Evolutionary conservation across 176 grass and related monocot species (phyloP), one percentile per base, ranked within the genome.

Genomic region (Eleusine coracana): DNA sequence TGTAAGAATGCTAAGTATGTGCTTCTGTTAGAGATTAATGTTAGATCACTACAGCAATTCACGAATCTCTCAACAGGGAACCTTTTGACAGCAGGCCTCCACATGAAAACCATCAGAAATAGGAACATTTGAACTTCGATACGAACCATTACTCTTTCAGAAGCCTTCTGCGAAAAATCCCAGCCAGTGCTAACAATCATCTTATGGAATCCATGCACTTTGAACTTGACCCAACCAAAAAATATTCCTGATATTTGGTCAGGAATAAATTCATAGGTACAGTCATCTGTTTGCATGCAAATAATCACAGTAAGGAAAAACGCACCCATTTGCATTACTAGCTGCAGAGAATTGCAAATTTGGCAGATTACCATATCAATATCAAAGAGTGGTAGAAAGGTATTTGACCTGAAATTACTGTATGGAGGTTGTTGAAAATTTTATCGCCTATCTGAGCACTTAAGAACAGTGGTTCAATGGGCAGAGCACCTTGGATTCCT

Each of bases 201-300:
- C 76, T 91, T 94, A 69, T 50, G 86, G 31, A 92, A 58, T 67
- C 84, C 86, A 60, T 63, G 75, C 12, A 28, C 38, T 89, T 94
- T 85, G 48, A 83, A 76, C 66, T 97, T 86, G 54, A 74, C 86
- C 95, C 95, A 97, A 79, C 95, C 90, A 51, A 97, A 81, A 83
- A 86, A 92, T 87, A 94, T 76, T 44, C 95, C 95, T 28, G 80
- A 84, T 79, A 92, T 65, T 84, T 97, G 92, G 48, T 92, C 90
- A 67, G 95, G 88, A 86, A 97, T 74, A 58, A 20, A 86, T 71
- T 94, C 90, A 51, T 89, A 91, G 54, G 90, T 86, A 36, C 27
- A 12, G 60, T 87, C 72, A 80, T 92, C 92, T 92, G 81, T 73
- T 79, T 81, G 63, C 69, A 68, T 78, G 63, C 69, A 72, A 73